phyloP scores from a whole-genome alignment of 768 basidiomycete genomes.

The Neoboletus brunneissimus region DNA sequence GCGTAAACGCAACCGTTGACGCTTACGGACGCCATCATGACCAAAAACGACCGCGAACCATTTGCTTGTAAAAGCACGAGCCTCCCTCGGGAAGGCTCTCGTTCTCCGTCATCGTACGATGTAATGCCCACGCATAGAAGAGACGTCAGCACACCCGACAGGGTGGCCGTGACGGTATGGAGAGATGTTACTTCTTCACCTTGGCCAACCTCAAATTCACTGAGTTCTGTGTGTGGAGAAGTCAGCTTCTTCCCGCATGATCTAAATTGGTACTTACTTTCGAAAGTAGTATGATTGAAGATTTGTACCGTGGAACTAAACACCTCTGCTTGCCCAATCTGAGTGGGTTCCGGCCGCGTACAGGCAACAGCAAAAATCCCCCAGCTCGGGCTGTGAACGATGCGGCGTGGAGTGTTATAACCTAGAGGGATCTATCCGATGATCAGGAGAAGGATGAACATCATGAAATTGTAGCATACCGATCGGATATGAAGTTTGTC shows the following conservation, averaged over 20 bases:
- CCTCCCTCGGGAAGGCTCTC: conserved; percentile 55
- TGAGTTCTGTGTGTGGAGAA: conserved; percentile 18
- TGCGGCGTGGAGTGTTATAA: conserved; percentile 63
- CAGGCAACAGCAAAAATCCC: conserved; percentile 68
- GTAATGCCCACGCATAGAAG: conserved; percentile 54
- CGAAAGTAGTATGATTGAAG: conserved; percentile 61
- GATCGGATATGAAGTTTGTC: conserved; percentile 81
- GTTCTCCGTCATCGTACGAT: conserved; percentile 40
- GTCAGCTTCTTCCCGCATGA: background rate
- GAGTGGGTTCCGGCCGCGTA: conserved; percentile 48
- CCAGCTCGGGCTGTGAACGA: conserved; percentile 55
- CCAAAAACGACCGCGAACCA: conserved; percentile 20
- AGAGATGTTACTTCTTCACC: conserved; percentile 67
- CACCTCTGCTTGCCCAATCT: conserved; percentile 48
- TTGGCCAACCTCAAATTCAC: conserved; percentile 29
- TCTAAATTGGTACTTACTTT: conserved; percentile 43
- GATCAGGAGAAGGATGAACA: background rate
- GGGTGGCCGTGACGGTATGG: conserved; percentile 30
- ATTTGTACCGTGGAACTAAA: conserved; percentile 60
- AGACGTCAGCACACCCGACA: conserved; percentile 32
- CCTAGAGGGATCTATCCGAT: conserved; percentile 62
- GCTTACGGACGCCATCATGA: conserved; percentile 40
- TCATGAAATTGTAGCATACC: conserved; percentile 38
- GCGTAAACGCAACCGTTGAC: conserved; percentile 72
- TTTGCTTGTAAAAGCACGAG: conserved; percentile 51